Base-by-base conservation (phyloP, 2,329 filamentous ascomycete species). In the Aspergillus brasiliensis region DNA sequence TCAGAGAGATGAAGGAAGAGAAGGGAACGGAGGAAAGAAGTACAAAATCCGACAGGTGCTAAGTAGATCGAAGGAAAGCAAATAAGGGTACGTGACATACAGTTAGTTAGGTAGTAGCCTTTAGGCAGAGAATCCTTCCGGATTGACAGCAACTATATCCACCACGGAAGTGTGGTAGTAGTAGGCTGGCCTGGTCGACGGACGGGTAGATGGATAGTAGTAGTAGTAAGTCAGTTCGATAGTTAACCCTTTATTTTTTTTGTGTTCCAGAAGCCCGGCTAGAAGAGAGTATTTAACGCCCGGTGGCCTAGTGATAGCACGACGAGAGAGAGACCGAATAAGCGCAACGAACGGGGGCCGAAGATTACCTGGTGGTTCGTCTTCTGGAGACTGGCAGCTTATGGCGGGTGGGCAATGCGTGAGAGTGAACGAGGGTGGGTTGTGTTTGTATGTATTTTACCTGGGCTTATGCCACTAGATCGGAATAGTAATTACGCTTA, bases 301-400 rank as follows among this genome's bases (percentile, higher is more conserved):
- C 17, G 25, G 46, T 49, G 46, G 46, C n/a, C 25, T n/a, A 28
- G 46, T 27, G 46, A 49, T 49, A n/a, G 40, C 15, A 31, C 15
- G 51, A 13, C 37, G 31, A 40, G 19, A 11, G 34, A 40, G 51
- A 13, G 25, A 19, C 27, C 27, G 23, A 54, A 55, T 46, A 55
- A 55, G 52, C 52, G 52, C 42, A 55, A 46, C 38, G 52, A 55
- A 55, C 52, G 52, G 52, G 52, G 52, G 52, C 52, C 52, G 52
- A 46, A 46, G 52, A 52, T 37, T 52, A 37, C 31, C 42, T 15
- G 52, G 38, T 21, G 19, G 52, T 55, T 55, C 52, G 52, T 55
- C 38, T 37, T 52, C 25, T 44, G 23, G 21, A 42, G 25, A 46
- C 44, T 55, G 52, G 42, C 52, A 55, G 52, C 52, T 44, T 44